These are phyloP conservation scores for Verticillium isaacii DNA, from an alignment of 2,329 filamentous ascomycete genomes.

Conservation along the genomic window DNA sequence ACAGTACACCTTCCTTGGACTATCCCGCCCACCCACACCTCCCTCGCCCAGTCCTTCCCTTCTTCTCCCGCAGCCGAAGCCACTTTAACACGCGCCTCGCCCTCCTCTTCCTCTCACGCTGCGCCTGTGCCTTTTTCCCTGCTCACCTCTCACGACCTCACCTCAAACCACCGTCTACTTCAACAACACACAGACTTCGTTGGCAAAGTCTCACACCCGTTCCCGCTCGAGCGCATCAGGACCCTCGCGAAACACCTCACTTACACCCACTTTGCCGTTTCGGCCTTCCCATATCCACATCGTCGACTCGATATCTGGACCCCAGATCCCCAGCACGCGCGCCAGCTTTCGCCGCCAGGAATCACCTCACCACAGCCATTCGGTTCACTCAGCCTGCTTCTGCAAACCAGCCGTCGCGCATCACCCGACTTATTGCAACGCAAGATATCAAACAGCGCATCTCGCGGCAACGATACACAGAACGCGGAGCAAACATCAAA, in stretches of 20 bases:
- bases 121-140: neutral
- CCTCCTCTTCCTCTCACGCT: neutral
- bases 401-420: neutral
- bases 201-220: neutral
- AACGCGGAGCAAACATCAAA: neutral
- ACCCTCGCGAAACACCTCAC: neutral
- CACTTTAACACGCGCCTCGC: neutral
- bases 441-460: neutral
- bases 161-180: neutral
- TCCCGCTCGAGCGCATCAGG: neutral
- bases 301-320: neutral
- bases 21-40: neutral
- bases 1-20: neutral
- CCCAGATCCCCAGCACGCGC: neutral
- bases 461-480: neutral
- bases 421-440: neutral
- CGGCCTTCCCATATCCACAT: neutral
- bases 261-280: neutral
- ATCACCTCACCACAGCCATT: neutral
- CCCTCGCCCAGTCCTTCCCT: neutral
- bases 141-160: neutral
- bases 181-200: conserved; percentile 1
- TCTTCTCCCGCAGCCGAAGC: neutral
- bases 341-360: neutral
- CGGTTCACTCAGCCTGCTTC: neutral